Evolutionary conservation across 23 red algal genomes (phyloP).

Genomic region (Agarophyton chilense): DNA sequence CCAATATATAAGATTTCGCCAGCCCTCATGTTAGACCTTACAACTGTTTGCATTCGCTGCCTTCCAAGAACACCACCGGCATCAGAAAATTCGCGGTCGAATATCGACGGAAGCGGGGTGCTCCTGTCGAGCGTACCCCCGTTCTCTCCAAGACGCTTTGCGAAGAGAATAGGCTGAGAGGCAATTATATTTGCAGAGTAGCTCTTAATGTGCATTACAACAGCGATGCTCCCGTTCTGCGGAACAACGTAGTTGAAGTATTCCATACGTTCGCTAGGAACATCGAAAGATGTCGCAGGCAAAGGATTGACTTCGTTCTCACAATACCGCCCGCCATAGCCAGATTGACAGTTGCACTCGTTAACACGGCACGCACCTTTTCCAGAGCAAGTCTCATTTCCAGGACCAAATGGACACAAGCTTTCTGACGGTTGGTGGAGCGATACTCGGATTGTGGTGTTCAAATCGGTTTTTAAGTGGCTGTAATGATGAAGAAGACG

Average conservation of each 20-base stretch:
- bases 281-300: constrained; percentile 11
- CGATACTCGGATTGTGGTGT: constrained; percentile 29
- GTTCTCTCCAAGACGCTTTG: constrained; percentile 47
- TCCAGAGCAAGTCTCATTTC: constrained; percentile 5
- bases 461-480: constrained; percentile 3
- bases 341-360: constrained; percentile 16
- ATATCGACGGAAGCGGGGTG: constrained; percentile 37
- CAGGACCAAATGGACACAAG: constrained; percentile 23
- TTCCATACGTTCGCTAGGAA: constrained; percentile 15
- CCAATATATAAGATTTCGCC: constrained; percentile 28
- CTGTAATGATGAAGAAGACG: constrained; percentile 28
- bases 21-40: background rate
- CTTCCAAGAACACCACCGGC: constrained; percentile 6
- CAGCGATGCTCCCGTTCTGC: constrained; percentile 21
- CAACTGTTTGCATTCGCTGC: constrained; percentile 16
- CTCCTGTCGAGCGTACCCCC: constrained; percentile 9
- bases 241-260: constrained; percentile 37
- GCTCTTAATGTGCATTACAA: background rate
- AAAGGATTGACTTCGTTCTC: background rate
- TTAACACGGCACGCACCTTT: constrained; percentile 14
- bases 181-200: background rate
- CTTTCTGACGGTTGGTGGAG: background rate
- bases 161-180: constrained; percentile 42
- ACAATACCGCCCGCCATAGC: constrained; percentile 41
- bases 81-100: constrained; percentile 23